Evolutionary conservation across 2,329 filamentous ascomycete genomes (phyloP), one percentile per base, ranked within the genome.

Genomic region (Aspergillus niger): DNA sequence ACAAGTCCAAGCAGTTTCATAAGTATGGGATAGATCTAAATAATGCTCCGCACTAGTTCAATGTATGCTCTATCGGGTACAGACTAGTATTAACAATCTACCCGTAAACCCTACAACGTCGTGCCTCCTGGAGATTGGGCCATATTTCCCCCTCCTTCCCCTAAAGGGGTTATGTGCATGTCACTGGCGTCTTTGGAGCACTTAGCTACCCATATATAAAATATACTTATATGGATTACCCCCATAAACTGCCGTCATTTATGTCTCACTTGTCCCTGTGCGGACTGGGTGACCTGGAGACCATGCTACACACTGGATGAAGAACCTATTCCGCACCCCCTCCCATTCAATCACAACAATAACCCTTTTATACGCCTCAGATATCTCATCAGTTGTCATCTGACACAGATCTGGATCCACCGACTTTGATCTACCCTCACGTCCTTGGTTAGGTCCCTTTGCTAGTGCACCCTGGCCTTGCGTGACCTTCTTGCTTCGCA

Each of bases 381-480:
- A 22, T 44, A 44, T 6, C n/a, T 22, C 41, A 44, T 44, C 17
- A 8, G 11, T 22, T 44, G 17, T 44, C 17, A 44, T 44, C 7
- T 10, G 17, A 44, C 17, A 44, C 10, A 10, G 41, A 44, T 22
- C 8, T 44, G 17, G 17, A 22, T 44, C 41, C 5, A 22, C 41
- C 41, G 8, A 17, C 41, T 5, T 5, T 10, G 41, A 22, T n/a
- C 17, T 24, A 22, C 41, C 15, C 41, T 44, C 41, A 44, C 20
- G 8, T 11, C 41, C 41, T 22, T 44, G 41, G 41, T 8, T 22
- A 32, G 30, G 36, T 32, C 26, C 26, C 30, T 28, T n/a, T 51
- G 7, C 38, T 56, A 53, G 44, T 15, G 38, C 30, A 52, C 20
- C 20, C n/a, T 51, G 36, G 32, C 28, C 28, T 58, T 58, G 30